phyloP scores from a whole-genome alignment of 2,329 filamentous ascomycete genomes.

The Dendryphion nanum region DNA sequence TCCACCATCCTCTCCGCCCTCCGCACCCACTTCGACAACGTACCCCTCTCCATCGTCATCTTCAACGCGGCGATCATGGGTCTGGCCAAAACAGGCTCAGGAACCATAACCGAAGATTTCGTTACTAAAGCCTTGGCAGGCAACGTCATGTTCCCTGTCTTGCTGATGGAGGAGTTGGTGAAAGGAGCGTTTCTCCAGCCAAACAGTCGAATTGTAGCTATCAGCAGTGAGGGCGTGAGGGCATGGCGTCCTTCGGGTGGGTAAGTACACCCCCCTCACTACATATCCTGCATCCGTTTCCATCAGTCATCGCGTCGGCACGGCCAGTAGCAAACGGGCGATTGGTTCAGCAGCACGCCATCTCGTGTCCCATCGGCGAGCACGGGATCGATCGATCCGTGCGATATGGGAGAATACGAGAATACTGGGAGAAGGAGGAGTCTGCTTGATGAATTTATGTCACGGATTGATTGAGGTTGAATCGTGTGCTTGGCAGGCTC shows the following conservation, averaged over 20 bases:
- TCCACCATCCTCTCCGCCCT: constrained; percentile 9
- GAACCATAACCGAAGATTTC: constrained; percentile 8
- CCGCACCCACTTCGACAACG: constrained; percentile 6
- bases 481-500: no score
- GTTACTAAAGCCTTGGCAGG: constrained; percentile 10
- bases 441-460: no score
- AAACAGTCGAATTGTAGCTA: constrained; percentile 12
- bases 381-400: no score
- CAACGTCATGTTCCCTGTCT: constrained; percentile 14
- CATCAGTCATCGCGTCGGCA: no score
- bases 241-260: constrained; percentile 13
- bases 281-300: no score
- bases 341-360: no score
- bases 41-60: constrained; percentile 15
- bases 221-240: constrained; percentile 17
- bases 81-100: constrained; percentile 15
- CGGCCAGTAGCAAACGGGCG: no score
- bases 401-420: no score
- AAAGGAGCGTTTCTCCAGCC: constrained; percentile 3
- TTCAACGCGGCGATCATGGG: constrained; percentile 20
- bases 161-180: constrained; percentile 14
- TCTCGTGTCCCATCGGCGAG: no score
- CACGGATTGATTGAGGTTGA: no score
- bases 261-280: no score
- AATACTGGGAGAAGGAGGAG: no score